These are phyloP conservation scores for Eimeria maxima DNA, from an alignment of 169 alveolate genomes.

Conservation along the genomic window DNA sequence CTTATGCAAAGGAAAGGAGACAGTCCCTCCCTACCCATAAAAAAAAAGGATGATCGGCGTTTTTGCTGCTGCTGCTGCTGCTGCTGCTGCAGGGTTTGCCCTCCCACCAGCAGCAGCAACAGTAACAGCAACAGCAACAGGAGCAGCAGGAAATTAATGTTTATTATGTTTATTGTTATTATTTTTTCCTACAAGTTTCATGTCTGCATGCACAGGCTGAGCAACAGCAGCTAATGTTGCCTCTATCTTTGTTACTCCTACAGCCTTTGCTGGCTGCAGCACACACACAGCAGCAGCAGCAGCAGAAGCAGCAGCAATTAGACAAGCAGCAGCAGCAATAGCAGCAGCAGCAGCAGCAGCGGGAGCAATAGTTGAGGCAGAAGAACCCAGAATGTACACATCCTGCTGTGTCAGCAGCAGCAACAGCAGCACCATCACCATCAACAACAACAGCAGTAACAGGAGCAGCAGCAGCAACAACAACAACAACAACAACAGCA, in stretches of 20 bases:
- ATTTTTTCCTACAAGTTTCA: neutral
- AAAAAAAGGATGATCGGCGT: neutral
- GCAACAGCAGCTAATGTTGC: conserved; percentile 32
- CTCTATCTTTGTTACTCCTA: neutral
- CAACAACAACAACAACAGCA: neutral
- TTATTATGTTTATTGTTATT: too few species aligned
- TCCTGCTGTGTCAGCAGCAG: neutral
- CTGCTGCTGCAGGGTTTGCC: neutral
- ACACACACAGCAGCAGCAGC: neutral
- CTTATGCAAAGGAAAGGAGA: too few species aligned
- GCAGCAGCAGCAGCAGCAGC: too few species aligned
- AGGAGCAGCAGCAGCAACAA: neutral
- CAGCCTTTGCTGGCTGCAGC: conserved; percentile 38
- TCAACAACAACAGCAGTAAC: neutral
- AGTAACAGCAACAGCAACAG: too few species aligned
- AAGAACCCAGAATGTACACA: neutral
- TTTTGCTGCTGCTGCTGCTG: conserved; percentile 15
- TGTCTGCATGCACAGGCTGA: conserved; percentile 17
- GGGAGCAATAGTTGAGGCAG: too few species aligned
- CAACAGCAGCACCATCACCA: neutral
- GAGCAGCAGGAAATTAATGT: too few species aligned
- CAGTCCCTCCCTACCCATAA: too few species aligned
- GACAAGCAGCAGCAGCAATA: neutral
- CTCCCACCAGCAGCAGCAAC: too few species aligned
- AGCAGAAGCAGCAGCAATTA: neutral